These are phyloP conservation scores for Trametes sanguinea DNA, from an alignment of 768 basidiomycete genomes.

Conservation along the genomic window DNA sequence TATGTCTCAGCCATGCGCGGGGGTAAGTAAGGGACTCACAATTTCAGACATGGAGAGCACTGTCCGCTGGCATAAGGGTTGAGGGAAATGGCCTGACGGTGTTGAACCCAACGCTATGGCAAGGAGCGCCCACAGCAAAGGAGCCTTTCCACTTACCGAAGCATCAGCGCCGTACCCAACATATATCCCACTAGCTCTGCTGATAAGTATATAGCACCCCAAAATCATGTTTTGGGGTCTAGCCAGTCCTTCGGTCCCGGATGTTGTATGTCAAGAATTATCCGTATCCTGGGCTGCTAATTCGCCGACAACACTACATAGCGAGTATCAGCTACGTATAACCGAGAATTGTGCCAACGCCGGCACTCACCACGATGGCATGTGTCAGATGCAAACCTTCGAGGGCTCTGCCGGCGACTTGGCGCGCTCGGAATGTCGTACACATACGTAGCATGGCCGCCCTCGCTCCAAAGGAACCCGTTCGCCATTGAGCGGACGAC, in stretches of 20 bases:
- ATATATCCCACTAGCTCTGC: too few species aligned
- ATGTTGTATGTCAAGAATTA: neutral
- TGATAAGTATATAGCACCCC: neutral
- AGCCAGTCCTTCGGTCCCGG: neutral
- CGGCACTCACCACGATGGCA: constrained; percentile 4
- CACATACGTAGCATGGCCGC: neutral
- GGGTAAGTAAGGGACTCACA: too few species aligned
- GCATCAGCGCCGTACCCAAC: neutral
- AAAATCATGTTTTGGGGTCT: neutral
- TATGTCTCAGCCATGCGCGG: too few species aligned
- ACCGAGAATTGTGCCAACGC: neutral
- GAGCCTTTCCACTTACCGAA: constrained; percentile 12
- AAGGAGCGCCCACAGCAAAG: neutral
- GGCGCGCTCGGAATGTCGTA: constrained; percentile 5
- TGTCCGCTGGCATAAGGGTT: too few species aligned
- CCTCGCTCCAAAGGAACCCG: neutral
- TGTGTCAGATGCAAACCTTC: neutral
- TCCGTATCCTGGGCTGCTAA: neutral
- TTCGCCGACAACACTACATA: neutral
- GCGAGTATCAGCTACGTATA: neutral
- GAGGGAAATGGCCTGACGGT: too few species aligned
- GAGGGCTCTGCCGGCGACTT: neutral
- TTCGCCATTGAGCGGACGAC: neutral
- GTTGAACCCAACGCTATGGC: neutral
- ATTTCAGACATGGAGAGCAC: too few species aligned